Evolutionary conservation across 176 grass and related monocot species (phyloP), one percentile per base, ranked within the genome.

Genomic region (Oryza meyeriana): DNA sequence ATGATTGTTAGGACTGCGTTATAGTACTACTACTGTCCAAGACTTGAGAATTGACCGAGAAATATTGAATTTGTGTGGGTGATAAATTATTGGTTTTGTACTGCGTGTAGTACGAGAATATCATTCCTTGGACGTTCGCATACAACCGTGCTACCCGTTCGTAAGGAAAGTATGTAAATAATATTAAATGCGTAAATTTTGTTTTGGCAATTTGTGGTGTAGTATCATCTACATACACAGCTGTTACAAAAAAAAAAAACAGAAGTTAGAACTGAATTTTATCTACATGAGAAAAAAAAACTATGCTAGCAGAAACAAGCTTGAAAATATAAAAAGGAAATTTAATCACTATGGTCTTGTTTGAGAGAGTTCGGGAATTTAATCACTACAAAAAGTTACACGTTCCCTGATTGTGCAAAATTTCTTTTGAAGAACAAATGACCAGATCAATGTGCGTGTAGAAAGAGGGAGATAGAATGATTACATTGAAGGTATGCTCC

Each of bases 401-500:
- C 18, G 0, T 55, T 22, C 17, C 6, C 20, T 36, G 32, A 22
- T 12, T n/a, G 65, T 69, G 1, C 3, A 69, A 39, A 69, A 1
- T 69, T 69, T 39, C 20, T n/a, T 69, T 10, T 1, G 10, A 35
- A 69, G 34, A 7, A 70, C 36, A 70, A 70, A 26, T 26, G 11
- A 40, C 4, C 36, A 70, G 41, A 41, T 70, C 22, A 70, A 41
- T 70, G n/a, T 26, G 55, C 25, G n/a, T 59, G 22, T 25, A n/a
- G 6, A 9, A 18, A 55, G 55, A 10, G 55, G 12, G 66, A 9
- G 14, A 27, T 7, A 17, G 44, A 25, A 2, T 66, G 25, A 86
- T 57, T 91, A 95, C 93, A 75, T 74, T 82, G 68, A 95, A 95
- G 22, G 87, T 90, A 65, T 79, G 89, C 77, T 95, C 85, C 34